Base-by-base conservation (phyloP, 305 asterid genomes). In the Ajuga reptans region DNA sequence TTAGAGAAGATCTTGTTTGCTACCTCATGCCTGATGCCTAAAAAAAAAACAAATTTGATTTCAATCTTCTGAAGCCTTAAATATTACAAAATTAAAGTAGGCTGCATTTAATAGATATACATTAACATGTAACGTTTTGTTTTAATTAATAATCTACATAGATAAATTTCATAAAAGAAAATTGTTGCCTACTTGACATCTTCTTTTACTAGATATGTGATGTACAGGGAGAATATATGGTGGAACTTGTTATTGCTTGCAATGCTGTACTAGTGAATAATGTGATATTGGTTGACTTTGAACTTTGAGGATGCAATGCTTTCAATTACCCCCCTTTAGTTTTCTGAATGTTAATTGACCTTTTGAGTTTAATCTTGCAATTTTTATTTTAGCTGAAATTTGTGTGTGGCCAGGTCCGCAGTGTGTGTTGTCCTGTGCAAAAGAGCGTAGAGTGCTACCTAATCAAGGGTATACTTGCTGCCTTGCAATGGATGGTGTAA, bases 401-500 rank as follows among this genome's bases (percentile, higher is more conserved):
- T 61, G 73, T 27, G 68, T 45, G 69, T 78, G 65, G 63, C 63
- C 82, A 93, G 99, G 99, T 78, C 97, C 99, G 57, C 96, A 85
- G 47, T 93, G 99, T 74, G 89, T 93, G 78, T 81, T 91, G 72
- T 83, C 86, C 42, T 93, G 99, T 79, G 93, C 99, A 33, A 91
- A 91, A 81, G 97, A 93, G 76, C 89, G 71, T 15, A 83, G 97
- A 76, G 75, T 72, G 72, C 87, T 91, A 31, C 97, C 99, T 64
- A 80, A 78, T 78, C 91, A 83, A 66, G 95, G 85, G 45, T 93
- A 87, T 76, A 91, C 99, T 72, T 93, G 99, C 80, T 93, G 99
- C 85, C 93, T 93, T 80, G 99, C 95, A 42, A 86, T 93, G 92
- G 97, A 93, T 75, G 99, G 97, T 45, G 95, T 85, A 68, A 91